Conservation (phyloP, 192 early-diverging fungal species). For the Mycoemilia scoparia region DNA sequence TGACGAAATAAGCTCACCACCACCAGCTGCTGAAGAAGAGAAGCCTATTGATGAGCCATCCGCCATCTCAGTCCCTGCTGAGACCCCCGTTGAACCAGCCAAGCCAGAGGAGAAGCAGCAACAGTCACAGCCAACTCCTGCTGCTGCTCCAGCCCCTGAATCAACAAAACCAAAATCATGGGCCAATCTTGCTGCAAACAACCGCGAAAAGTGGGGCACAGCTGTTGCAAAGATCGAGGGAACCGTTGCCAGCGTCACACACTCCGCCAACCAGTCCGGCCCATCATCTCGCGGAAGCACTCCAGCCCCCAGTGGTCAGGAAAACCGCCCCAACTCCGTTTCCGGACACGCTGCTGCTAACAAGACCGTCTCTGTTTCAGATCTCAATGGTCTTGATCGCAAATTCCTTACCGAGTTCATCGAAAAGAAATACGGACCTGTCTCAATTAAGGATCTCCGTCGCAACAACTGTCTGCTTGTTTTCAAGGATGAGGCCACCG, state of each 20-base stretch:
- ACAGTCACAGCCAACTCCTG: no score
- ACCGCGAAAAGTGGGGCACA: slow-evolving; percentile 35
- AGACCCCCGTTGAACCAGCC: slow-evolving; percentile 2
- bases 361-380: no score
- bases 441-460: no score
- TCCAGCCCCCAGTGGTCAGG: slow-evolving; percentile 19
- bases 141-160: slow-evolving; percentile 9
- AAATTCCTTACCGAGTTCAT: no score
- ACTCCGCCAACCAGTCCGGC: slow-evolving; percentile 6
- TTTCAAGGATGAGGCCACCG: no score
- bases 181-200: slow-evolving; percentile 51
- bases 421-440: no score
- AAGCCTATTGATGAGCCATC: slow-evolving; percentile 10
- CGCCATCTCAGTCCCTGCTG: slow-evolving; percentile 2
- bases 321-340: slow-evolving; percentile 12
- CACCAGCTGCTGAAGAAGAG: slow-evolving; percentile 7
- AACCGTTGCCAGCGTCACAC: slow-evolving; percentile 17
- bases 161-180: slow-evolving; percentile 54
- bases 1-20: not conserved
- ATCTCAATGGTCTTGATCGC: no score
- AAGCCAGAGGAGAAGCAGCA: slow-evolving; percentile 8
- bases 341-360: no score
- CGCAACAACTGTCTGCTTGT: no score
- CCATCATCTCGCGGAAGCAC: slow-evolving; percentile 15
- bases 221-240: slow-evolving; percentile 33